Base-by-base conservation (phyloP, 352 stramenopile genomes). In the Globisporangium takayamanum region DNA sequence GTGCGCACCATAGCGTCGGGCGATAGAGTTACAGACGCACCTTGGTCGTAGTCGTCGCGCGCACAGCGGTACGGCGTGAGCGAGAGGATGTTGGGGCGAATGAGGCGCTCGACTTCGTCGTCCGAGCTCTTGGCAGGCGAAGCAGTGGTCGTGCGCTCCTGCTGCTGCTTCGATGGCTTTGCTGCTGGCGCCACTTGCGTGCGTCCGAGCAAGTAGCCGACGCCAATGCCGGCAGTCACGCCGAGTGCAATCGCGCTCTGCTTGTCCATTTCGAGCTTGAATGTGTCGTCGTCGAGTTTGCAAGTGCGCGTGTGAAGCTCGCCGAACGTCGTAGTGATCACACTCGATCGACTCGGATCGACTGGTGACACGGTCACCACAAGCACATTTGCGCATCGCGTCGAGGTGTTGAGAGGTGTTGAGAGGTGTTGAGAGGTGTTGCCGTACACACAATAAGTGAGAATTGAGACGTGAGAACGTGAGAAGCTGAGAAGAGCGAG, bases 31-130 rank as follows among this genome's bases (percentile, higher is more conserved):
- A 12, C 10, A 10, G 25, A 4, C 52, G 25, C 28, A 87, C 86
- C 87, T 69, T 91, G 62, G 62, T 94, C 78, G 74, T 98, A 98
- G 73, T 98, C 95, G 64, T 99, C 97, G 45, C 97, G 88, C 7
- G 97, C 97, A 67, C 97, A 99, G 39, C 96, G 93, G 71, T 99
- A 99, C 4, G 97, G 96, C 53, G 92, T 94, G 48, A 99, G 78
- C 39, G 84, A 73, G 45, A 98, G 70, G 61, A 99, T 98, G 76
- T 99, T 99, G 52, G 89, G 87, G n/a, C 97, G 91, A 50, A 98
- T 97, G 53, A 99, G 81, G 11, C 76, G 66, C 64, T 89, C 80
- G 18, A 94, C 65, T 55, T 92, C 83, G 56, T 92, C 76, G n/a
- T 79, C 55, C 25, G 64, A 50, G 36, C 25, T 18, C 41, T 47